Base-by-base conservation (phyloP, 164 flowering plant genomes). In the Stephania yunnanensis region DNA sequence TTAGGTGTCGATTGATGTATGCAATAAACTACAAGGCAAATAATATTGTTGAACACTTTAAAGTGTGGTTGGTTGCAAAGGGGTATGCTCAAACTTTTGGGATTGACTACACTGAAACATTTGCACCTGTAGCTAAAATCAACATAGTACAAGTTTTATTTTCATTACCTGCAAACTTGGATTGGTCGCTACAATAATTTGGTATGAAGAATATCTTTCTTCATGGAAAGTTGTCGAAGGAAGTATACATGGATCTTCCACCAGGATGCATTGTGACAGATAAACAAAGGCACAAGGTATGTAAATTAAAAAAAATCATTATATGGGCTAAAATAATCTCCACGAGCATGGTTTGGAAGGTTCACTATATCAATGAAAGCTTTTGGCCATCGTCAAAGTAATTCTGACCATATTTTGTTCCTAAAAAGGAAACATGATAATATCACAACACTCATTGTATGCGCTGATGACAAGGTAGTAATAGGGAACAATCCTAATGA, bases 311-410 rank as follows among this genome's bases (percentile, higher is more conserved):
- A 25, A 25, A 25, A 25, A 25, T 25, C 0, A 25, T 25, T 25
- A 25, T 25, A 25, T 25, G 25, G 25, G 25, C 25, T 25, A 25
- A 25, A 25, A n/a, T 5, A 72, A 31, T 72, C 48, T 29, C 74
- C 53, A 10, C 10, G 67, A 53, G 66, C 74, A 7, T 72, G 74
- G 74, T 53, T 55, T 72, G 25, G 48, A 31, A 53, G 42, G 25
- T 72, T 53, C 29, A 67, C 31, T 72, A 3, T 1, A 46, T 72
- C 6, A 22, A 15, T 12, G 0, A 55, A 5, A 53, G 6, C 25
- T 36, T 55, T 22, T 22, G 74, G 6, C 10, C 52, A 11, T 31
- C 36, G 44, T 15, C 25, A 20, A 36, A 72, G 74, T 10, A 17
- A 3, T 55, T 68, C 25, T 6, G 75, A 73, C 22, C 52, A 68